Evolutionary conservation across 2,329 filamentous ascomycete species (phyloP), one percentile per base, ranked within the genome.

Genomic region (Salinomyces thailandicus): DNA sequence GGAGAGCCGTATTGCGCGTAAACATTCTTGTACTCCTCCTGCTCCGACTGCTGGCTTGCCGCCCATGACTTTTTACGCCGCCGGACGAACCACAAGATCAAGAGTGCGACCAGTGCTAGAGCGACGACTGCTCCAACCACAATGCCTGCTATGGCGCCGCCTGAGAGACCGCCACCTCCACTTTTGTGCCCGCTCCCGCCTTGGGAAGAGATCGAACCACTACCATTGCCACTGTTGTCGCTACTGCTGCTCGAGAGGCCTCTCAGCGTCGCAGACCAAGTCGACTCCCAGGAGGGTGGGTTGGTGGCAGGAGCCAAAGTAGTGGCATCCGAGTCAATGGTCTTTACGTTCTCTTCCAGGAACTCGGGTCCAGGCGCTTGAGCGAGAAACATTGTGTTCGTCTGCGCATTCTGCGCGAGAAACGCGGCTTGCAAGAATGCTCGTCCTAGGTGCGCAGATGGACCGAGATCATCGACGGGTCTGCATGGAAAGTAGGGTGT

Each of bases 371-470:
- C 62, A 2, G 63, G 62, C 3, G 61, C 62, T 38, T 66, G 62
- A 4, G 55, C 63, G 5, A 67, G 49, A 52, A 59, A 65, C 51
- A 54, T 57, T 12, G 46, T 54, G 14, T 53, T 51, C 0, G 44
- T 26, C n/a, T 52, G 49, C 57, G 59, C 65, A 40, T 66, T 62
- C 5, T 58, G 59, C 4, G 60, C 64, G 0, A 68, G 37, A 28
- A 69, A 69, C 3, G 66, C 63, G 18, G 66, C 65, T 42, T 70
- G 67, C 1, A 69, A 50, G 40, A 68, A 69, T 1, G 63, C 62
- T 13, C 64, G 58, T 1, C 67, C 67, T 2, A 69, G 57, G 2
- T 49, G 51, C 39, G 59, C 61, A 9, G 9, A 8, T 2, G n/a
- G 9, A 4, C 31, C 16, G 1, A 40, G 33, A 2, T 41, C 44